Percentiles rank a stretch among this genome's conserved stretches.
Conservation (phyloP, 2,329 filamentous ascomycete species). For the Cladosporium austrohemisphaericum region DNA sequence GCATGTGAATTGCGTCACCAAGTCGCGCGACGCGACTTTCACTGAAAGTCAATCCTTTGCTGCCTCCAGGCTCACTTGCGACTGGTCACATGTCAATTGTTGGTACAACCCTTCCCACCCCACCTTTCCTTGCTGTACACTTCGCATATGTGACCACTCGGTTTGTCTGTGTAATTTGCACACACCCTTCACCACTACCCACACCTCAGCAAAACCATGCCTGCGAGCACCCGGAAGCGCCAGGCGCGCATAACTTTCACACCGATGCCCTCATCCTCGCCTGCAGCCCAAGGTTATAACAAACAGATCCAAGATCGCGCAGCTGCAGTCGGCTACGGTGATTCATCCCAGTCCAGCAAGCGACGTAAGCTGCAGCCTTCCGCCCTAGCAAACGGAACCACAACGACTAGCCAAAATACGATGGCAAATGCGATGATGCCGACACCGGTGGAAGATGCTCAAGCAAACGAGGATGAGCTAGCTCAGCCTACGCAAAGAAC, state of each 20-base stretch:
- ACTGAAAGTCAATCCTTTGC: not conserved
- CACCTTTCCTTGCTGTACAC: not conserved
- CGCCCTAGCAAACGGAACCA: not conserved
- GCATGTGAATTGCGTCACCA: not conserved
- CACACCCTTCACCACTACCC: not conserved
- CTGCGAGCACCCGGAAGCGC: conserved; percentile 22
- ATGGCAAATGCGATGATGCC: not conserved
- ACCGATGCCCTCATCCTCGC: conserved; percentile 39
- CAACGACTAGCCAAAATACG: not conserved
- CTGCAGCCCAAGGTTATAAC: conserved; percentile 32
- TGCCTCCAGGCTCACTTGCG: too few relatives aligned
- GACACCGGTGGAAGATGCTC: not conserved
- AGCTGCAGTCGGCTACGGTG: conserved; percentile 33
- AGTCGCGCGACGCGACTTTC: not conserved
- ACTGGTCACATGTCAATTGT: too few relatives aligned
- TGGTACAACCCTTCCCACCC: too few relatives aligned
- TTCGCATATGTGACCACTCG: too few relatives aligned
- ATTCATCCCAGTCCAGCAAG: conserved; percentile 1
- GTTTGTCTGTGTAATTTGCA: not conserved
- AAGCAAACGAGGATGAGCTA: not conserved
- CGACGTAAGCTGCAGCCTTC: conserved; percentile 2
- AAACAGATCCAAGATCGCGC: conserved; percentile 33
- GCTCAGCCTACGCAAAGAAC: not conserved
- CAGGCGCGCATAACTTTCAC: conserved; percentile 45
- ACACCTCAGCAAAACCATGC: conserved; percentile 3